These are phyloP conservation scores for Comarum palustre DNA, from an alignment of 306 rosid genomes.

Conservation along the genomic window DNA sequence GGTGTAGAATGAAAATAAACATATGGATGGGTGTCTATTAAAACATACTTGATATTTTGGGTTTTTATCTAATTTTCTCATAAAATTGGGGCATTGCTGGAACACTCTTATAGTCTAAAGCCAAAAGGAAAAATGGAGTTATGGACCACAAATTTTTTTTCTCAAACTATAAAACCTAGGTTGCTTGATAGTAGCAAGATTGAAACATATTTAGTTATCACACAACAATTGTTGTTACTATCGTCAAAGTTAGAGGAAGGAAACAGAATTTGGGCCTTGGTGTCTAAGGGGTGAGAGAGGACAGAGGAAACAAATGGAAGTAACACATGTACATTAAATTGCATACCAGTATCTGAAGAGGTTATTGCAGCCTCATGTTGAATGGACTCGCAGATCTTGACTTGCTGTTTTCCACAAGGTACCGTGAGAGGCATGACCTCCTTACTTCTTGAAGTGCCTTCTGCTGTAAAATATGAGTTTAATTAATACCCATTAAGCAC, in stretches of 20 bases:
- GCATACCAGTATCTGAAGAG: slow-evolving; percentile 27
- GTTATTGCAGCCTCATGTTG: slow-evolving; percentile 24
- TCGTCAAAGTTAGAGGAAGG: background rate
- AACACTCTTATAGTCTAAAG: background rate
- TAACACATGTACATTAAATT: background rate
- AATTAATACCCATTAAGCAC: slow-evolving; percentile 11
- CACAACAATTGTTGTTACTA: background rate
- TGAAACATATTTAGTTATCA: background rate
- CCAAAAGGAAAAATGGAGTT: background rate
- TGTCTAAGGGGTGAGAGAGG: background rate
- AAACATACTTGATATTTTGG: too few species aligned
- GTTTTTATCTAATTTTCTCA: too few species aligned
- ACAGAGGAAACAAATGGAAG: background rate
- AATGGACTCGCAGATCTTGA: slow-evolving; percentile 17
- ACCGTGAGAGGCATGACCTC: slow-evolving; percentile 27
- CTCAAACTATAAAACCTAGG: background rate
- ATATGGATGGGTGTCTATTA: too few species aligned
- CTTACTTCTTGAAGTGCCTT: slow-evolving; percentile 25
- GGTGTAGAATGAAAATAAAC: too few species aligned
- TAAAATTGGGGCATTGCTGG: background rate
- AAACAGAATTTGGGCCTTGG: background rate
- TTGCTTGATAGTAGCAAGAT: background rate
- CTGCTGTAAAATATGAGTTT: slow-evolving; percentile 25
- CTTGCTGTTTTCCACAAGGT: slow-evolving; percentile 24
- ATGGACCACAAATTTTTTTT: background rate